phyloP scores from a whole-genome alignment of 31 red algal species.

The Porphyra umbilicalis region DNA sequence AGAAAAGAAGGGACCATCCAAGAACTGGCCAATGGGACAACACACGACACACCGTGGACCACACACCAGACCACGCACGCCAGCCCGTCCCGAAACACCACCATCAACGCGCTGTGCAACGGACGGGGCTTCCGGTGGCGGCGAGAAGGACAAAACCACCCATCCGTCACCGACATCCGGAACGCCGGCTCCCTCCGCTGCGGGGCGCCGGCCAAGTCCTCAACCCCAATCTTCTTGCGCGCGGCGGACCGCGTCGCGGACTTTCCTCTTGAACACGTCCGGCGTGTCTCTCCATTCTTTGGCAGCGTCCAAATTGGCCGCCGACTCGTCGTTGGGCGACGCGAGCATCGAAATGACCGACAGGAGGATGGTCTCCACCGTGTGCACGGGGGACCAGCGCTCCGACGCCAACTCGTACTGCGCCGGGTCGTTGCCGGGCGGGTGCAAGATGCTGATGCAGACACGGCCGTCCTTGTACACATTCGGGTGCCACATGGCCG shows the following conservation, averaged over 20 bases:
- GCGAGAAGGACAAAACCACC: too few relatives aligned
- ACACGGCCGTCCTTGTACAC: conserved; percentile 97
- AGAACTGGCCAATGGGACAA: too few relatives aligned
- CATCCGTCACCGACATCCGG: too few relatives aligned
- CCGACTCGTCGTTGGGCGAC: conserved; percentile 93
- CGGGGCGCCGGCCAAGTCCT: too few relatives aligned
- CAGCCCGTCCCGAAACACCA: too few relatives aligned
- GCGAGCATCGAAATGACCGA: conserved; percentile 96
- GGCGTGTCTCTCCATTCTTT: conserved; percentile 90
- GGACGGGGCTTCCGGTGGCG: too few relatives aligned
- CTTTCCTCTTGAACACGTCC: conserved; percentile 93
- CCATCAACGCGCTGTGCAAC: too few relatives aligned
- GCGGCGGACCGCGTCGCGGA: conserved; percentile 72
- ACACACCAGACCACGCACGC: too few relatives aligned
- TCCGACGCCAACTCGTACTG: conserved; percentile 95
- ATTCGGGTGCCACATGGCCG: conserved; percentile 99
- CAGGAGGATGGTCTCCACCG: conserved; percentile 94
- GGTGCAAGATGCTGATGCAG: conserved; percentile 96
- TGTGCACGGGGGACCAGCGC: conserved; percentile 97
- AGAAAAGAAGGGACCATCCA: too few relatives aligned
- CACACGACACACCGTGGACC: too few relatives aligned
- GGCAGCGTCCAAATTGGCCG: conserved; percentile 96
- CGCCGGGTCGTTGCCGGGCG: conserved; percentile 93
- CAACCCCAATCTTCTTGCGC: conserved; percentile 78
- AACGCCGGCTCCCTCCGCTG: too few relatives aligned